Evolutionary conservation across 257 asterid species (phyloP).

Genomic region (Solanum virginianum): DNA sequence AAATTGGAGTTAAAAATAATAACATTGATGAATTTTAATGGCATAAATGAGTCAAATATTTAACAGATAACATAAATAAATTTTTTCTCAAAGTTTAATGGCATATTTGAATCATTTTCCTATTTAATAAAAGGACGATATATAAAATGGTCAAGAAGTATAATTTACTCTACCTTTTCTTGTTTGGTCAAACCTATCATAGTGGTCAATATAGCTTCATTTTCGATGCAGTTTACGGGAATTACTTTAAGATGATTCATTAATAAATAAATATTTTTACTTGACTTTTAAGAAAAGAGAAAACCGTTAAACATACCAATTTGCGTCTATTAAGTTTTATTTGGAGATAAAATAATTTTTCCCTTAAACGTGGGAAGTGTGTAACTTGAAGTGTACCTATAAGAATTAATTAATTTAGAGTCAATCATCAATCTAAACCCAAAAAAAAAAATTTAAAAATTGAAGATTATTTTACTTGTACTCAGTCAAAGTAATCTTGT

Average conservation of each 20-base stretch:
- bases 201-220: neutral
- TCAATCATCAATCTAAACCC: neutral
- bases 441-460: neutral
- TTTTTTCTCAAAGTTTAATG: fast-evolving
- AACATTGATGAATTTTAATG: too few relatives aligned
- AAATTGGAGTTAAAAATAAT: too few relatives aligned
- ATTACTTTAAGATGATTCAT: neutral
- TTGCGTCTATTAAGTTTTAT: neutral
- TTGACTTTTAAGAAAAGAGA: neutral
- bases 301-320: neutral
- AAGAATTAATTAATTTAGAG: neutral
- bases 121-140: too few relatives aligned
- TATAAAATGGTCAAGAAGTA: too few relatives aligned
- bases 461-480: neutral
- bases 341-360: neutral
- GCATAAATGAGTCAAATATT: too few relatives aligned
- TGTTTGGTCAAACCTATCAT: neutral
- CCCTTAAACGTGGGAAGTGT: neutral
- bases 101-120: fast-evolving
- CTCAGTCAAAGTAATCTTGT: neutral
- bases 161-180: too few relatives aligned
- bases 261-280: neutral
- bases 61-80: too few relatives aligned
- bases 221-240: neutral
- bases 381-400: neutral